A percentile compares a stretch with the other conserved stretches of the same genome.
Conservation (phyloP, 176 grass and related monocot species). For the Triticum urartu region DNA sequence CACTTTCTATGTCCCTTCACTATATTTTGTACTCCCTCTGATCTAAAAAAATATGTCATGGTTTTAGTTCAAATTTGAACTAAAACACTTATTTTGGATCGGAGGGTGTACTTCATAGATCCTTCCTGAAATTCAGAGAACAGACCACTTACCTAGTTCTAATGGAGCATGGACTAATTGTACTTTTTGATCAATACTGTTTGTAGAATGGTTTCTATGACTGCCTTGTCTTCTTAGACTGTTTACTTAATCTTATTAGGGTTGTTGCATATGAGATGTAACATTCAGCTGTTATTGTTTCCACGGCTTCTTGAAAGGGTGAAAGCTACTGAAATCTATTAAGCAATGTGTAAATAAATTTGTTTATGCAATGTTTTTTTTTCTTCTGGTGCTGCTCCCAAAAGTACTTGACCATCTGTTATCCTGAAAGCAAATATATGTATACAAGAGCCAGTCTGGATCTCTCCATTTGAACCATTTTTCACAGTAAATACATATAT, state of each 20-base stretch:
- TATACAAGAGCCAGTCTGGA: neutral
- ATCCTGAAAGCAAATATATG: neutral
- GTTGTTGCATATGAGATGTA: neutral
- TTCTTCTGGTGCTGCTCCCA: neutral
- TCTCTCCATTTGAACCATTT: neutral
- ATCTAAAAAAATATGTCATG: no score
- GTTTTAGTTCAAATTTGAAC: no score
- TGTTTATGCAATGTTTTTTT: neutral
- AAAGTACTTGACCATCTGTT: neutral
- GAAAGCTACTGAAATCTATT: neutral
- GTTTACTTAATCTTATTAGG: slow-evolving; percentile 2
- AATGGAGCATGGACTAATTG: neutral
- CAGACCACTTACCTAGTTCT: neutral
- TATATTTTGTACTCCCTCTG: neutral
- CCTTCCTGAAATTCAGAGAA: neutral
- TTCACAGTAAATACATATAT: neutral
- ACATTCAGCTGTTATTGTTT: neutral
- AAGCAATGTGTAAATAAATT: neutral
- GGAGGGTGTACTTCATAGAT: neutral
- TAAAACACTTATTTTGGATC: no score
- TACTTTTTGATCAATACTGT: neutral
- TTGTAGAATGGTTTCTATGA: neutral
- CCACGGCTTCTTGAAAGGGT: neutral
- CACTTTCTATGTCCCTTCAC: neutral
- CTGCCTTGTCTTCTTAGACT: neutral